Percentiles rank a stretch among this genome's conserved stretches.
phyloP scores from a whole-genome alignment of 2,329 filamentous ascomycete species.

The Xylariaceae sp. region DNA sequence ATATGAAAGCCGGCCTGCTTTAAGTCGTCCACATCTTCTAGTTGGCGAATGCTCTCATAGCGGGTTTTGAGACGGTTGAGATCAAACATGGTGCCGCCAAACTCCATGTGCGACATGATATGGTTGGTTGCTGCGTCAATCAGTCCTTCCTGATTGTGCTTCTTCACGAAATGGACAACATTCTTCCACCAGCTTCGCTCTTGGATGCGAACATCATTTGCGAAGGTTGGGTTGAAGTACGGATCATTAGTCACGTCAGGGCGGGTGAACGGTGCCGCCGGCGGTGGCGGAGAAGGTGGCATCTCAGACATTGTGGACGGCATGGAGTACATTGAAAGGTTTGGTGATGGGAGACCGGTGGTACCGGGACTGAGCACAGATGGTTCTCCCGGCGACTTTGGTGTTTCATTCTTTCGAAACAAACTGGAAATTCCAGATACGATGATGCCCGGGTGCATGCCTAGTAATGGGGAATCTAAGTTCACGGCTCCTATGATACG shows the following conservation, averaged over 20 bases:
- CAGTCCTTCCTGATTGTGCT: constrained; percentile 75
- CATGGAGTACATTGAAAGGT: constrained; percentile 34
- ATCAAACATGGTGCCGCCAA: constrained; percentile 81
- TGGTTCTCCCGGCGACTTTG: constrained; percentile 34
- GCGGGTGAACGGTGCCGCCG: constrained; percentile 17
- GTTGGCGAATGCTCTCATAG: constrained; percentile 71
- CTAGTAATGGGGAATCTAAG: constrained; percentile 86
- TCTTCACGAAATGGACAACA: constrained; percentile 78
- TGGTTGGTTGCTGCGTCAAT: constrained; percentile 74
- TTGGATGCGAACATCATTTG: constrained; percentile 74
- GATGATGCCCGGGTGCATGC: constrained; percentile 87
- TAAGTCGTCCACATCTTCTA: constrained; percentile 74
- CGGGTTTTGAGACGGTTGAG: constrained; percentile 71
- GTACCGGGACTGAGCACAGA: constrained; percentile 25
- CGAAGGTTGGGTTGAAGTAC: constrained; percentile 77
- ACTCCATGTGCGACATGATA: constrained; percentile 82
- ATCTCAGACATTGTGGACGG: constrained; percentile 31
- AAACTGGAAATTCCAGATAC: constrained; percentile 81
- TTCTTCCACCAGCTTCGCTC: constrained; percentile 73
- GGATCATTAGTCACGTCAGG: constrained; percentile 54
- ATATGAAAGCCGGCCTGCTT: constrained; percentile 43
- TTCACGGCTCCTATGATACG: constrained; percentile 80
- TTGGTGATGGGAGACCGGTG: constrained; percentile 32
- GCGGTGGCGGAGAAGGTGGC: constrained; percentile 26
- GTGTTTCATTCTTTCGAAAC: constrained; percentile 59